Conservation (phyloP, 2,329 filamentous ascomycete species). For the Xylaria sp. region DNA sequence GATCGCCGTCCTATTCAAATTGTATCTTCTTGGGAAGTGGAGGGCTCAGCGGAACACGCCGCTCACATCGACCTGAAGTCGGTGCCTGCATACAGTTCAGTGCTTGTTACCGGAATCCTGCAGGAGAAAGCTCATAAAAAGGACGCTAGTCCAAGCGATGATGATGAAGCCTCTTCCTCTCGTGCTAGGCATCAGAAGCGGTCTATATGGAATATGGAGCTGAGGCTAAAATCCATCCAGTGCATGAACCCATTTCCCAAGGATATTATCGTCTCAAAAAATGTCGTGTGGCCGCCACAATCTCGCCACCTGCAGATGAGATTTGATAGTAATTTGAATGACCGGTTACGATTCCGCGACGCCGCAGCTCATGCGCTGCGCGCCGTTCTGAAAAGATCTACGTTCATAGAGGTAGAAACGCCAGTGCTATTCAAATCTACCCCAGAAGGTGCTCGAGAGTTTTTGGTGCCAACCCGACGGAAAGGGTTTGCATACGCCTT, state of each 20-base stretch:
- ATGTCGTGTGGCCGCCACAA: conserved; percentile 78
- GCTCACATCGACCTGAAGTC: conserved; percentile 57
- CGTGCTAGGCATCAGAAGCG: too few relatives aligned
- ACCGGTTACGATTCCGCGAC: conserved; percentile 77
- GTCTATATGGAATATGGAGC: conserved; percentile 50
- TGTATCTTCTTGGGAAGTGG: conserved; percentile 57
- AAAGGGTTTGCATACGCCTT: conserved; percentile 86
- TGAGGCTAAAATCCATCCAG: conserved; percentile 71
- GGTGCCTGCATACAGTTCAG: conserved; percentile 63
- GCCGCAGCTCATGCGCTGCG: conserved; percentile 54
- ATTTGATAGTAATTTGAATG: conserved; percentile 73
- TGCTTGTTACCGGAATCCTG: conserved; percentile 59
- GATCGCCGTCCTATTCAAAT: conserved; percentile 48
- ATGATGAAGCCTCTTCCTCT: background rate
- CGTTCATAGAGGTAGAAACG: conserved; percentile 82
- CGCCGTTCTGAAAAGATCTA: conserved; percentile 60
- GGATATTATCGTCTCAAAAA: conserved; percentile 79
- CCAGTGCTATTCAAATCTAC: conserved; percentile 97
- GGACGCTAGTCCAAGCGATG: background rate
- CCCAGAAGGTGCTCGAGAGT: conserved; percentile 93
- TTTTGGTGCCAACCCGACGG: conserved; percentile 86
- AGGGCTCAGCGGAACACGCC: conserved; percentile 50
- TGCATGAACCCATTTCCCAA: conserved; percentile 78
- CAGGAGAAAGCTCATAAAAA: background rate
- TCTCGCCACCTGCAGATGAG: conserved; percentile 87